Evolutionary conservation across 805 yeast genomes (phyloP).

Genomic region (Candida sanyiensis): DNA sequence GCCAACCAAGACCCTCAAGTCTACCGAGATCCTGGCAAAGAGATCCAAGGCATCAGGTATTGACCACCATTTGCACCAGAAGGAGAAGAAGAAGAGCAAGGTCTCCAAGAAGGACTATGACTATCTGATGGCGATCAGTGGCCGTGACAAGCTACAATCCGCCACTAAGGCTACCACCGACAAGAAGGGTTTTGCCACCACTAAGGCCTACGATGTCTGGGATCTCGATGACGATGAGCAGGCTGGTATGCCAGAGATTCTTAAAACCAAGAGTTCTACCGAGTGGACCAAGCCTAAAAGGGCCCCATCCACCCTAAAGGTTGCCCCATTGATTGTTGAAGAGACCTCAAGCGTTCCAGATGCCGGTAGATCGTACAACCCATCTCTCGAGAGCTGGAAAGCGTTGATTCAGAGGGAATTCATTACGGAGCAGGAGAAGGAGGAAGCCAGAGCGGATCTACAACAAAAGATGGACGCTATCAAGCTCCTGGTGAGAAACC

Average conservation of each 20-base stretch:
- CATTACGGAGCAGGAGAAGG: conserved; percentile 57
- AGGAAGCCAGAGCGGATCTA: conserved; percentile 54
- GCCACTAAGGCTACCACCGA: conserved; percentile 48
- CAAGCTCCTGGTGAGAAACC: conserved; percentile 54
- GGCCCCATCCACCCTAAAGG: conserved; percentile 49
- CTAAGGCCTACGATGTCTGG: conserved; percentile 68
- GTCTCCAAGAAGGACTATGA: conserved; percentile 59
- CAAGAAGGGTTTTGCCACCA: conserved; percentile 56
- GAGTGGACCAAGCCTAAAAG: conserved; percentile 48
- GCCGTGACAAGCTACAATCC: conserved; percentile 55
- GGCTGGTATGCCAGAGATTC: conserved; percentile 32
- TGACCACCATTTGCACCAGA: conserved; percentile 20
- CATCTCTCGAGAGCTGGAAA: conserved; percentile 80
- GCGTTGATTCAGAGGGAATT: conserved; percentile 61
- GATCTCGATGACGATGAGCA: conserved; percentile 29
- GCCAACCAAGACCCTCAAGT: conserved; percentile 33
- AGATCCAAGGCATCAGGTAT: conserved; percentile 76
- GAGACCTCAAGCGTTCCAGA: conserved; percentile 53
- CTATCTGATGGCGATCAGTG: conserved; percentile 67
- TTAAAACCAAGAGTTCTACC: conserved; percentile 34
- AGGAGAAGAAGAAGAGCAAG: conserved; percentile 36
- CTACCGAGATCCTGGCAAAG: conserved; percentile 50
- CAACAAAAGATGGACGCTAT: conserved; percentile 62
- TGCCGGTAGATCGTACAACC: conserved; percentile 92
- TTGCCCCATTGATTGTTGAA: conserved; percentile 48